A percentile compares a stretch with the other conserved stretches of the same genome.
These are phyloP conservation scores for Rutstroemia sp. DNA, from an alignment of 2,329 filamentous ascomycete genomes.

Conservation along the genomic window DNA sequence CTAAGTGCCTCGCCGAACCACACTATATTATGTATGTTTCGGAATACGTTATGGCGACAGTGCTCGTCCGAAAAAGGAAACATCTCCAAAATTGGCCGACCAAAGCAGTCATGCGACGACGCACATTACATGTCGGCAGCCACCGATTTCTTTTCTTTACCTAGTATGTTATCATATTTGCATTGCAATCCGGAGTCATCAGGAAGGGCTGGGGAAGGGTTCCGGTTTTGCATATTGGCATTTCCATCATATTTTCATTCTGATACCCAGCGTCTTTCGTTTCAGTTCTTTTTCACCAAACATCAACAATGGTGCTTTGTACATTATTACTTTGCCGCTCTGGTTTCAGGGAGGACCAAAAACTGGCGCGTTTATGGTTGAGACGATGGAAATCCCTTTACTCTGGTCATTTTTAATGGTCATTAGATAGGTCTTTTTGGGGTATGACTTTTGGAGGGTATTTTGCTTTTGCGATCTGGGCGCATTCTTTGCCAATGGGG, in stretches of 20 bases:
- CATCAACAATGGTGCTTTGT: background rate
- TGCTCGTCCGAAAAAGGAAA: background rate
- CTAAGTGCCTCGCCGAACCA: background rate
- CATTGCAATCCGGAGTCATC: conserved; percentile 2
- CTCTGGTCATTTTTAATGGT: too few species aligned
- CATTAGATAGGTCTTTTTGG: too few species aligned
- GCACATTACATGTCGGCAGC: background rate
- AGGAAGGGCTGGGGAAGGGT: background rate
- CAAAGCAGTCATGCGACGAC: background rate
- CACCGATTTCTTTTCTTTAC: background rate
- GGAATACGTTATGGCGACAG: conserved; percentile 5
- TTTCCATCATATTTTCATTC: background rate
- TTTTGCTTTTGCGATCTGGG: too few species aligned
- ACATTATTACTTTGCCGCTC: conserved; percentile 1
- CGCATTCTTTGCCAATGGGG: too few species aligned
- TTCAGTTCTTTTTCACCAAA: conserved; percentile 1
- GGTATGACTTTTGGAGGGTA: too few species aligned
- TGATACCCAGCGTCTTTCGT: conserved; percentile 8
- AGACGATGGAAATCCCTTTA: too few species aligned
- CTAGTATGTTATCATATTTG: conserved; percentile 2
- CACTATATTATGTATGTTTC: background rate
- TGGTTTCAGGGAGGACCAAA: background rate
- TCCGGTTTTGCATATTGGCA: conserved; percentile 5
- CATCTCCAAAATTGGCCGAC: background rate
- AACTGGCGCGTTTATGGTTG: background rate